phyloP scores from a whole-genome alignment of 2,329 filamentous ascomycete genomes.

The Penicillium sp. region DNA sequence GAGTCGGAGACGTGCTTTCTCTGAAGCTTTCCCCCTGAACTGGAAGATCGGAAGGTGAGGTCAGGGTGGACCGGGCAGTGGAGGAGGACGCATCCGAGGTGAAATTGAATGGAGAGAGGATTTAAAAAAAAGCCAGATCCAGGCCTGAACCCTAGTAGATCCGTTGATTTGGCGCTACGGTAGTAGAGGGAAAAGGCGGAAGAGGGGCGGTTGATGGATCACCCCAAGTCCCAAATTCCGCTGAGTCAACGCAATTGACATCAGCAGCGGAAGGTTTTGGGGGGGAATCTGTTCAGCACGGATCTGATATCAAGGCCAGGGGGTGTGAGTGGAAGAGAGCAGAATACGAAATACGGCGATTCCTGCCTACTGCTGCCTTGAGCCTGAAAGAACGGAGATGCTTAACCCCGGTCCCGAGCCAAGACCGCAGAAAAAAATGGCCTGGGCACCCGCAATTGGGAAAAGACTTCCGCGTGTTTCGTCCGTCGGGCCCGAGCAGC shows the following conservation, averaged over 20 bases:
- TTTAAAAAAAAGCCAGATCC: neutral
- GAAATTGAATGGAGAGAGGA: neutral
- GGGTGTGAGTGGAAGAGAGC: neutral
- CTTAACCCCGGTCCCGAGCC: slow-evolving; percentile 27
- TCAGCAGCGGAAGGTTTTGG: neutral
- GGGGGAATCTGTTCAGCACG: neutral
- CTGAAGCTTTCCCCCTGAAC: slow-evolving; percentile 13
- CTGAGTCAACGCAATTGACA: slow-evolving; percentile 5
- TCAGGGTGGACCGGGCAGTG: slow-evolving; percentile 5
- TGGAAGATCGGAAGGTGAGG: slow-evolving; percentile 10
- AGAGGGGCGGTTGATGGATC: neutral
- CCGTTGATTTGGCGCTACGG: neutral
- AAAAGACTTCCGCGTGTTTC: slow-evolving; percentile 18
- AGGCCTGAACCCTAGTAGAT: neutral
- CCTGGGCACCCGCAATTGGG: too few relatives aligned
- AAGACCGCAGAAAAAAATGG: slow-evolving; percentile 5
- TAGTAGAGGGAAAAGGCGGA: neutral
- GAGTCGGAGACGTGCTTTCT: slow-evolving; percentile 15
- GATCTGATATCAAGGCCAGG: slow-evolving; percentile 1
- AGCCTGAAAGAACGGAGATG: slow-evolving; percentile 18
- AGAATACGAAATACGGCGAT: slow-evolving; percentile 5
- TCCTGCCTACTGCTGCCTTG: slow-evolving; percentile 20
- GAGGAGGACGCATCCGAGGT: slow-evolving; percentile 18
- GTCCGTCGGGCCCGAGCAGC: slow-evolving; percentile 8
- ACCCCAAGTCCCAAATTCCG: neutral